Base-by-base conservation (phyloP, 108 stramenopile genomes). In the Cylindrotheca closterium region DNA sequence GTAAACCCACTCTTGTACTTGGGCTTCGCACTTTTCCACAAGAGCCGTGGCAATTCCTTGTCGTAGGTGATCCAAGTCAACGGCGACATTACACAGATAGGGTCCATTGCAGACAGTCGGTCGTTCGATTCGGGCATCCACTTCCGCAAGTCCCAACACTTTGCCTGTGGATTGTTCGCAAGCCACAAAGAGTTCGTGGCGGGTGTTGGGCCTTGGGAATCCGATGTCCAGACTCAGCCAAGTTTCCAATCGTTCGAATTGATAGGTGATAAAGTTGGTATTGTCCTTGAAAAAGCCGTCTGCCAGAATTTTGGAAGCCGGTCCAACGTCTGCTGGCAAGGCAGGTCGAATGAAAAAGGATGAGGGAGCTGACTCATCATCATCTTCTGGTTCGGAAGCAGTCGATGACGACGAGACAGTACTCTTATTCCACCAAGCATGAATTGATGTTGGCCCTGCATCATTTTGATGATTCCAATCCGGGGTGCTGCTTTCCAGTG, bases 61-160 rank as follows among this genome's bases (percentile, higher is more conserved):
- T 21, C 83, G 67, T 61, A 76, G 75, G 66, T 73, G 83, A 34
- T 48, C 51, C 25, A 62, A 63, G 51, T 83, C 81, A 25, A 86
- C 83, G 18, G 88, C 88, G 27, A 89, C 64, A 70, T 89, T 89
- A 70, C 83, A 89, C 88, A 89, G 86, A 66, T 89, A 89, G 21
- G 85, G 77, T 22, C 87, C 75, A 50, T 63, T 60, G 28, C 74
- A 49, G 27, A 30, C 18, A 30, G 37, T 37, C 23, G 29, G 49
- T 63, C 21, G 63, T 10, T 66, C 54, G 1, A 67, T 50, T 42
- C 78, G 70, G 2, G 71, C 82, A 60, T 89, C 85, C 5, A 89
- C 74, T 63, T 89, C 85, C 0, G 61, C 80, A 68, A 89, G 72
- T 3, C 81, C 88, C 31, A 86, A 30, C 0, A 89, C 88, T 54